Base-by-base conservation (phyloP, 176 grass and related monocot species). In the Avena eriantha region DNA sequence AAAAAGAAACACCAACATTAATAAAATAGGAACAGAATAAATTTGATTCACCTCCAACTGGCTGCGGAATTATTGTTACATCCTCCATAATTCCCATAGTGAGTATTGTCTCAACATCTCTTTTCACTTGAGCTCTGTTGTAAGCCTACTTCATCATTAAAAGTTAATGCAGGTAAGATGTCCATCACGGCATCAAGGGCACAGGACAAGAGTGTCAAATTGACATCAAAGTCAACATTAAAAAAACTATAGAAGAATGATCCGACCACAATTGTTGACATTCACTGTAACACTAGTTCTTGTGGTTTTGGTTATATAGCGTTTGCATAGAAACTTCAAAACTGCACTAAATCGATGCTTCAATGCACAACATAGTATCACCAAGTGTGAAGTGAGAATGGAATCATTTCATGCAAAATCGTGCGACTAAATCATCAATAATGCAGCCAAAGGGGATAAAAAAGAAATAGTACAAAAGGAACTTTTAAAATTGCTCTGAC, bases 71-170 rank as follows among this genome's bases (percentile, higher is more conserved):
- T 84, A 99, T 94, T 18, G 90, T 94, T 80, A 93, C 97, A 84
- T 96, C 92, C 88, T 99, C 92, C 97, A 99, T 96, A 70, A 99
- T 99, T 85, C 97, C 97, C 97, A 99, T 99, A 50, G 97, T 99
- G 22, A 99, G 85, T 90, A 99, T 94, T 86, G 93, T 99, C 79
- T 99, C 97, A 55, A 96, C 97, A 66, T 99, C 97, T 87, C 93
- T 99, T 88, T 99, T 92, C 61, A 95, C 89, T 88, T 99, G 97
- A 54, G 91, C 86, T 64, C 89, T 89, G 91, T 91, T 96, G 76
- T 94, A 99, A 69, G 92, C 93, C 97, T 99, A 89, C 78, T 88
- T 83, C 64, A 83, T 23, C 72, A 87, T 85, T 51, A 82, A 46
- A 65, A 66, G 13, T 65, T 77, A 18, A 88, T 46, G 43, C 8